These are phyloP conservation scores for Rhinocladiella similis DNA, from an alignment of 2,329 filamentous ascomycete genomes.

Conservation along the genomic window DNA sequence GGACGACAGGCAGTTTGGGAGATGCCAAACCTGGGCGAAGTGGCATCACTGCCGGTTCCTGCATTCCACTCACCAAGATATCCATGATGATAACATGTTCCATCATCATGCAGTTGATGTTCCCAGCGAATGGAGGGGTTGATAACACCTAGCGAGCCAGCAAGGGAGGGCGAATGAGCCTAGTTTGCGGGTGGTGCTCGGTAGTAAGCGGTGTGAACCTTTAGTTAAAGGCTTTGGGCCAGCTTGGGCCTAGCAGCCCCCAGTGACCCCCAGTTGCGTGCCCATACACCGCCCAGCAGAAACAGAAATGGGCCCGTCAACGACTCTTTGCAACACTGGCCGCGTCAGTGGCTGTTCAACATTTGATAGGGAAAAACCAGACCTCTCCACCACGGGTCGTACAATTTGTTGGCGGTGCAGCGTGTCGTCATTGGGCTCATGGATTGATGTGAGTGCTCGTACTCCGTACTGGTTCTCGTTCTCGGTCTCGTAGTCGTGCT, in stretches of 20 bases:
- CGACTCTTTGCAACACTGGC: neutral
- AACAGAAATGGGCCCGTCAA: neutral
- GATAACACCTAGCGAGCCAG: neutral
- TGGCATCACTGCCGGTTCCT: slow-evolving; percentile 11
- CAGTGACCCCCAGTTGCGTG: neutral
- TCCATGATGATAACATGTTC: neutral
- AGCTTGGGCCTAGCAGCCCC: neutral
- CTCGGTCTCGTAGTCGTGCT: no score
- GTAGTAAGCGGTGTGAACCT: neutral
- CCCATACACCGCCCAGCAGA: neutral
- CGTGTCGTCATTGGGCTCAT: no score
- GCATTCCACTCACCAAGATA: slow-evolving; percentile 10
- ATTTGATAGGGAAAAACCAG: neutral
- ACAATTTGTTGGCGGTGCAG: no score
- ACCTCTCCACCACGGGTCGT: no score
- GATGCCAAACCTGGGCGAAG: slow-evolving; percentile 2
- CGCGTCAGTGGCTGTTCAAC: slow-evolving; percentile 6
- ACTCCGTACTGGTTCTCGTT: no score
- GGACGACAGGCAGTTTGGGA: neutral
- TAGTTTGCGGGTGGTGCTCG: neutral
- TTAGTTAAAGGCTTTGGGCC: neutral
- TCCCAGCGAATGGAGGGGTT: slow-evolving; percentile 10
- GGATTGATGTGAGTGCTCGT: no score
- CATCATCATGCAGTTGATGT: neutral
- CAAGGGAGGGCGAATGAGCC: neutral